Evolutionary conservation across 2,329 filamentous ascomycete species (phyloP), one percentile per base, ranked within the genome.

Genomic region (Clathrospora elynae): DNA sequence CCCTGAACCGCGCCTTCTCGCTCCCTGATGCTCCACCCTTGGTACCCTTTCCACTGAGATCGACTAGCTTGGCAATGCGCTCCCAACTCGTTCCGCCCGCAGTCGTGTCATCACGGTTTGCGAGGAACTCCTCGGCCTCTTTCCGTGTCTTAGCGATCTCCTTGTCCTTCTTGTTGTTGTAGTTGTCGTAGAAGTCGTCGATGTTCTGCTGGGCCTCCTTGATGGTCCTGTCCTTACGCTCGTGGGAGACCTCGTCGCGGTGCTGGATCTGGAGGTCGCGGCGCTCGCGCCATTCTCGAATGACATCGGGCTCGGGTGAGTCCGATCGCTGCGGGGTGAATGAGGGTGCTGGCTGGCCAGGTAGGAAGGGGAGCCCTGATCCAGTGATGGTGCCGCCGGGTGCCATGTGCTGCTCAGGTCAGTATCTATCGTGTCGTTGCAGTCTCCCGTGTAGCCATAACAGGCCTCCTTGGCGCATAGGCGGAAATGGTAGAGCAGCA

Each of bases 121-220:
- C 85, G 32, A 97, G 76, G 73, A 97, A 99, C 67, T 96, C 85
- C 65, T 97, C 92, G 5, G 92, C 93, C 61, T 99, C 93, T 71
- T 88, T 87, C 62, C 86, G 84, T 42, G 92, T 93, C 76, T 95
- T 89, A 14, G 86, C 79, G 57, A 96, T 86, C 46, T 82, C 83
- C 81, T 97, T 97, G 71, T 99, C 93, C 71, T 93, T 92, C 77
- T 96, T 96, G 72, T 87, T 85, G 78, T 97, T 97, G 79, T 99
- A 99, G 74, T 96, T 96, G 68, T 96, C 91, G 78, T 99, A 99
- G 75, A 97, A 99, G 71, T 96, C 93, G 70, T 99, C 93, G 54
- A 99, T 95, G 71, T 95, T 93, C 69, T 91, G 82, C 67, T 90
- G 90, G 8, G 93, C 93, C 59, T 93, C 90, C 70, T 89, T 84